Conservation (phyloP, 768 basidiomycete genomes). For the Psilocybe sp. region DNA sequence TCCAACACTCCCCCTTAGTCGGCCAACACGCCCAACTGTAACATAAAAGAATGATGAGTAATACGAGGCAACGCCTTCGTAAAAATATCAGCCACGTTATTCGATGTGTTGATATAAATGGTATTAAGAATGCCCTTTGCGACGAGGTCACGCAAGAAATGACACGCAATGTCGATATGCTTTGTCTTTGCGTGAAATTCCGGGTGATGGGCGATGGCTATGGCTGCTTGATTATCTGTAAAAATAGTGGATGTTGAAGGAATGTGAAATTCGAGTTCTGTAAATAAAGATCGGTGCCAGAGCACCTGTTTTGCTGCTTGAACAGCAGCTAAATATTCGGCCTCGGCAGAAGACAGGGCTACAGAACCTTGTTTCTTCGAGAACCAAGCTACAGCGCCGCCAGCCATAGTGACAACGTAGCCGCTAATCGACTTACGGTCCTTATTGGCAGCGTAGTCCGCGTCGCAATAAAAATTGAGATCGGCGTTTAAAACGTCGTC, state of each 20-base stretch:
- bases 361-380: slow-evolving; percentile 31
- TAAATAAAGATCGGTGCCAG: slow-evolving; percentile 24
- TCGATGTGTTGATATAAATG: no score
- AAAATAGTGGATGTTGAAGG: slow-evolving; percentile 1
- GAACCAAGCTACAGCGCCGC: slow-evolving; percentile 37
- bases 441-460: slow-evolving; percentile 15
- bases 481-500: neutral
- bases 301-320: slow-evolving; percentile 28
- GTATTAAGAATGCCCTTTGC: no score
- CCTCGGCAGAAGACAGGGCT: slow-evolving; percentile 37
- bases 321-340: slow-evolving; percentile 38
- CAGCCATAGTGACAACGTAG: slow-evolving; percentile 27
- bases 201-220: neutral
- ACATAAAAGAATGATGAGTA: no score
- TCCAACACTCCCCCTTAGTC: no score
- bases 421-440: slow-evolving; percentile 17
- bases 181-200: neutral
- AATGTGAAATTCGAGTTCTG: neutral
- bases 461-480: slow-evolving; percentile 10
- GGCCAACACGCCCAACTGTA: no score
- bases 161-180: slow-evolving; percentile 6
- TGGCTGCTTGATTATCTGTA: neutral
- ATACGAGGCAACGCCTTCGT: no score
- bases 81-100: no score
- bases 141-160: slow-evolving; percentile 6